These are phyloP conservation scores for Aspergillus conjunctus DNA, from an alignment of 495 filamentous ascomycete genomes.

Conservation along the genomic window DNA sequence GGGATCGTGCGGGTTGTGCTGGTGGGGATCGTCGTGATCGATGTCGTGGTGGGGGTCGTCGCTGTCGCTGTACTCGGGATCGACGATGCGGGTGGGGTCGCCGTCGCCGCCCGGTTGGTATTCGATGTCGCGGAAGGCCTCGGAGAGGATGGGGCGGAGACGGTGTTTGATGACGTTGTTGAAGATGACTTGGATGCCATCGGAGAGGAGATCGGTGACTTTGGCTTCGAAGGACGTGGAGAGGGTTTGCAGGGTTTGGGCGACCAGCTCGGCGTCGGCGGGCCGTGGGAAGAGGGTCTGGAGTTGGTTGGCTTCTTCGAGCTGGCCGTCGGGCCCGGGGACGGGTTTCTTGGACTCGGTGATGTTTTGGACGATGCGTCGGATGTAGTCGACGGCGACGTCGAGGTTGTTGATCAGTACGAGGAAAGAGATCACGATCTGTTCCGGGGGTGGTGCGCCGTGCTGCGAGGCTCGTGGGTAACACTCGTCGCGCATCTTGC, in stretches of 20 bases:
- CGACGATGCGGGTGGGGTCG: conserved; percentile 12
- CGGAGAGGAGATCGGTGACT: conserved; percentile 74
- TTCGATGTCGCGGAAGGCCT: conserved; percentile 89
- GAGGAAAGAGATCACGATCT: conserved; percentile 80
- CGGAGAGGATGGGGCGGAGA: conserved; percentile 79
- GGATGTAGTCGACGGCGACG: conserved; percentile 82
- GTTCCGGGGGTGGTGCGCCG: conserved; percentile 79
- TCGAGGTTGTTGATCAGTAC: conserved; percentile 96
- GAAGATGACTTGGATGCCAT: conserved; percentile 82
- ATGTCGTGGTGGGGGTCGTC: conserved; percentile 44
- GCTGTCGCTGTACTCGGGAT: conserved; percentile 20
- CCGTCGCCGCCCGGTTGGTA: conserved; percentile 56
- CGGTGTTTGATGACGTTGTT: conserved; percentile 85
- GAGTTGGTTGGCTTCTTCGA: conserved; percentile 43
- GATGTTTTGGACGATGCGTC: conserved; percentile 75
- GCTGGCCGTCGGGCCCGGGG: conserved; percentile 26
- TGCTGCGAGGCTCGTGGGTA: conserved; percentile 77
- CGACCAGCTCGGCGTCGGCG: conserved; percentile 68
- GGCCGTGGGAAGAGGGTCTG: conserved; percentile 74
- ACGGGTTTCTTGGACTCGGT: conserved; percentile 46
- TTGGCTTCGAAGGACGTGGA: conserved; percentile 73
- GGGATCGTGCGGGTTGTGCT: no score
- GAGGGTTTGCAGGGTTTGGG: conserved; percentile 66
- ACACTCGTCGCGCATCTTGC: conserved; percentile 93
- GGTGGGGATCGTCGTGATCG: conserved; percentile 27